Base-by-base conservation (phyloP, 2,329 filamentous ascomycete species). In the Cladophialophora psammophila region DNA sequence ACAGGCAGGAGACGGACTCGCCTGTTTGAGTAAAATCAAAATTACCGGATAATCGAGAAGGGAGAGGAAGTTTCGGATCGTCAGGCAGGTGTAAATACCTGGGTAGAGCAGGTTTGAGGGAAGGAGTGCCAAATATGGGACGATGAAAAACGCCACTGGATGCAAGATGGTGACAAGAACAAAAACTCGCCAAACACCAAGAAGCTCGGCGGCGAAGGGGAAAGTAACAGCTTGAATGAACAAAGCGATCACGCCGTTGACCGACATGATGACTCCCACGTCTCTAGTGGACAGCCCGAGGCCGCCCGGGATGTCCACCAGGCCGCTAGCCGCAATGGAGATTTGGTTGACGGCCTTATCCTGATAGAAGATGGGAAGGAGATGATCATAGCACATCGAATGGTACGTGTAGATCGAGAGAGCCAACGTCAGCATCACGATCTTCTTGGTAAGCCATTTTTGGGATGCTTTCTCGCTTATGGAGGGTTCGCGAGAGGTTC, bases 381-480 rank as follows among this genome's bases (percentile, higher is more conserved):
- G 85, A 76, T 96, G 92, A 75, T 97, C 94, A 79, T 92, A 97
- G 0, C 91, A 93, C 93, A 97, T 97, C 42, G 91, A 93, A 79
- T 97, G 94, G 77, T 96, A 73, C 4, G 93, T 95, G 80, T 96
- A 97, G 70, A 97, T 92, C 53, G 91, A 92, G 56, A 97, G 81
- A 1, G 94, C 90, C n/a, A 93, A 75, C 45, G 95, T 88, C 61
- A 97, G 86, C 78, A 91, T 89, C 71, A 91, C 82, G 67, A 97
- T 89, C 48, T 86, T 86, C 78, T 81, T 84, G 1, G 85, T 89
- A 72, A 90, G 87, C 60, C 85, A 83, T 66, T 82, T 83, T 34
- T 80, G 75, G 13, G 76, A 76, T 2, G 65, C 55, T 60, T 83
- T 83, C 77, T 75, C 72, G 65, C 75, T 77, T 55, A 80, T 74